phyloP scores from a whole-genome alignment of 1,284 basidiomycete genomes.

The Cryptococcus depauperatus region DNA sequence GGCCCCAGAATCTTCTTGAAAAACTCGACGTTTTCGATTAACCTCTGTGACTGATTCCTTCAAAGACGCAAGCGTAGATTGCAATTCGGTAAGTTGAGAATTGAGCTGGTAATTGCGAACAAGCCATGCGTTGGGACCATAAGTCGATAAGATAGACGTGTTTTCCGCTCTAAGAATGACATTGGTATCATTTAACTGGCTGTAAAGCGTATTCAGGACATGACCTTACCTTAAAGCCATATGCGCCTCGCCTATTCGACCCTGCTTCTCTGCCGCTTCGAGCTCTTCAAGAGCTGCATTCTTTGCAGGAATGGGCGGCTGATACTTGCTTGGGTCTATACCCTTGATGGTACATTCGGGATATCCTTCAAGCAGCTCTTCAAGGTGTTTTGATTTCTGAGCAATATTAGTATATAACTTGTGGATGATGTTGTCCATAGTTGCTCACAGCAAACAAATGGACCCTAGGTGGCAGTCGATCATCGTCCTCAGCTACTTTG shows the following conservation, averaged over 20 bases:
- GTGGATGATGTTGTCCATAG: not conserved
- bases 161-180: constrained; percentile 68
- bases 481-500: constrained; percentile 50
- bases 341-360: constrained; percentile 52
- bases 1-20: constrained; percentile 42
- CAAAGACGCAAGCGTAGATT: constrained; percentile 61
- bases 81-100: constrained; percentile 63
- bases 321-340: constrained; percentile 72
- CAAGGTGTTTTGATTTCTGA: constrained; percentile 46
- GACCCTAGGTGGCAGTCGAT: constrained; percentile 60
- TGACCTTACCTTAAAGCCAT: constrained; percentile 66
- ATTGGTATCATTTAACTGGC: constrained; percentile 1
- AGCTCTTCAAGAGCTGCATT: constrained; percentile 66
- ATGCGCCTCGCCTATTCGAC: constrained; percentile 79
- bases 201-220: not conserved
- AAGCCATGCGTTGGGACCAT: constrained; percentile 84
- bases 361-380: constrained; percentile 62
- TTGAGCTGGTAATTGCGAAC: constrained; percentile 84
- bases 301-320: constrained; percentile 59
- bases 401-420: not conserved
- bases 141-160: constrained; percentile 71
- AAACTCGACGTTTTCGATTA: constrained; percentile 77
- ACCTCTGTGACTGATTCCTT: constrained; percentile 69
- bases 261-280: constrained; percentile 66
- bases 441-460: constrained; percentile 42